Base-by-base conservation (phyloP, 306 rosid species). In the Lagenaria siceraria region DNA sequence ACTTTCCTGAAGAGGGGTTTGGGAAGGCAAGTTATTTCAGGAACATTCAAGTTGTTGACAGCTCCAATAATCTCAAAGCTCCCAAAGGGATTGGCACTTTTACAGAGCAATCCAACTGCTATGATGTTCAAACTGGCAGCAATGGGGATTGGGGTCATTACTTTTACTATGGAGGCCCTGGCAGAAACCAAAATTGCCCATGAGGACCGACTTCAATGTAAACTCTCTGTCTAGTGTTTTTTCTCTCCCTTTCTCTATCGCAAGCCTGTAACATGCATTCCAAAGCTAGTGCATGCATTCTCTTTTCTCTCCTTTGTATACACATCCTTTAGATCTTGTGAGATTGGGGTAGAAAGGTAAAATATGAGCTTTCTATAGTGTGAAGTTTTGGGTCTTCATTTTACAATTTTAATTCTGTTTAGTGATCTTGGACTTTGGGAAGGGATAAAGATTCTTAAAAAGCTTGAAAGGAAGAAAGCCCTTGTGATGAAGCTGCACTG, bases 81-180 rank as follows among this genome's bases (percentile, higher is more conserved):
- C 99, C 98, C 29, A 92, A 89, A 85, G 87, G 87, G 19, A 74
- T 92, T 52, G 98, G 99, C 75, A 92, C 97, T 59, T 96, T 86
- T 85, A 96, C 98, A 3, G 98, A 96, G 84, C 82, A 88, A 76
- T 89, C 98, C 58, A 96, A 92, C 85, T 96, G 99, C 80, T 96
- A 96, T 81, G 99, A 90, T 85, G 99, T 96, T 19, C 96, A 90
- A 85, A 92, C 88, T 22, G 98, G 98, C 6, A 88, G 85, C 48
- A 96, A 92, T 81, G 93, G 92, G 40, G 98, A 92, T 74, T 96
- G 99, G 99, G 99, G 99, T 0, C 99, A 90, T 82, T 96, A 77
- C 96, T 96, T 96, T 77, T 96, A 96, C 89, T 96, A 90, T 83
- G 99, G 99, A 79, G 99, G 99, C 52, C 99, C 99, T 42, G 98